These are phyloP conservation scores for Vitis labrusca DNA, from an alignment of 164 flowering plant species.

Conservation along the genomic window DNA sequence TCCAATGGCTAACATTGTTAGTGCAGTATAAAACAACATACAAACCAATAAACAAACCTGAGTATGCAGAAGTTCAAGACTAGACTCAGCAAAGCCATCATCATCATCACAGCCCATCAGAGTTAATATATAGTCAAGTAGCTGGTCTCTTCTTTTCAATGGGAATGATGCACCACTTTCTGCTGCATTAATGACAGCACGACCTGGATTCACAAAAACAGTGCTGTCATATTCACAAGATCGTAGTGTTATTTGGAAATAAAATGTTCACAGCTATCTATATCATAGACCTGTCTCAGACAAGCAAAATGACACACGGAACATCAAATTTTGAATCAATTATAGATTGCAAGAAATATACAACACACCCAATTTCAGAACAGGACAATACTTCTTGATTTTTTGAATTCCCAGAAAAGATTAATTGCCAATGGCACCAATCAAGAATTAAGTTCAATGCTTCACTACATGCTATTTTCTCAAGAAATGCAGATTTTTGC, in stretches of 20 bases:
- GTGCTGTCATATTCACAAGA: background rate
- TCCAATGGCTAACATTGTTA: background rate
- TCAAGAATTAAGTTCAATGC: no score
- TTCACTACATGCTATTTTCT: no score
- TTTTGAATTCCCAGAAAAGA: no score
- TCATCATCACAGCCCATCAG: slow-evolving; percentile 90
- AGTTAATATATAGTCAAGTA: slow-evolving; percentile 89
- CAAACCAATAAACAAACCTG: slow-evolving; percentile 50
- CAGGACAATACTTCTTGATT: no score
- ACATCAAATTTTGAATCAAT: no score
- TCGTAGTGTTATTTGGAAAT: background rate
- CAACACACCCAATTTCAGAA: no score
- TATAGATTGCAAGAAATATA: no score
- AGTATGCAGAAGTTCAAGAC: slow-evolving; percentile 78
- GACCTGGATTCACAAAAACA: slow-evolving; percentile 52
- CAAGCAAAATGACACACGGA: no score
- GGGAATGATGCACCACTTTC: slow-evolving; percentile 91
- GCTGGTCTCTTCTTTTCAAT: slow-evolving; percentile 72
- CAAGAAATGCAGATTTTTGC: no score
- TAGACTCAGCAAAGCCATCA: slow-evolving; percentile 61
- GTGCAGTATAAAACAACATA: background rate
- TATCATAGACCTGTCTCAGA: background rate
- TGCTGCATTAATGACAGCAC: slow-evolving; percentile 89
- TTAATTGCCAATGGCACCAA: no score
- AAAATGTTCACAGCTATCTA: background rate